Conservation (phyloP, 2,329 filamentous ascomycete genomes). For the Microsporum canis region DNA sequence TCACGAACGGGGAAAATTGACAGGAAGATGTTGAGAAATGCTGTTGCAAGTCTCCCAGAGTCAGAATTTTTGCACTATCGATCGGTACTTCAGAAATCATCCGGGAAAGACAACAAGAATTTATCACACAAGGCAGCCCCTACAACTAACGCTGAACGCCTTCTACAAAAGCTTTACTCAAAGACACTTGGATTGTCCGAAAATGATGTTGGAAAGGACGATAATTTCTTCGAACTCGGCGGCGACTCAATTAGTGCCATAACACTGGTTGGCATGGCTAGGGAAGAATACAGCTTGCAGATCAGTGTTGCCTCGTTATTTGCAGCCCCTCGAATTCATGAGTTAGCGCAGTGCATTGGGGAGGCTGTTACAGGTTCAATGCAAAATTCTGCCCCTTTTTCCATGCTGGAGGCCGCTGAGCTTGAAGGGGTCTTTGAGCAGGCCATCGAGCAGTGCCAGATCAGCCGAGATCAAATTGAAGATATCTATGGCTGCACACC, state of each 20-base stretch:
- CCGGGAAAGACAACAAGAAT: not conserved
- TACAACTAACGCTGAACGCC: not conserved
- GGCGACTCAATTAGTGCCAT: constrained; percentile 11
- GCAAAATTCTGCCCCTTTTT: not conserved
- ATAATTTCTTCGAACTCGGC: constrained; percentile 7
- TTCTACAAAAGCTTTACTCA: not conserved
- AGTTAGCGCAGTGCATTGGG: not conserved
- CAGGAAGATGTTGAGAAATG: constrained; percentile 18
- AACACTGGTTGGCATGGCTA: constrained; percentile 2
- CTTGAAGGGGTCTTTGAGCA: not conserved
- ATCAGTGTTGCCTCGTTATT: constrained; percentile 9
- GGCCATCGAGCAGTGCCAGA: constrained; percentile 7
- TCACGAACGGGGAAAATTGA: constrained; percentile 10
- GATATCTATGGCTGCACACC: constrained; percentile 31
- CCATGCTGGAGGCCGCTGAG: not conserved
- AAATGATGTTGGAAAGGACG: constrained; percentile 4
- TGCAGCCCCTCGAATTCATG: constrained; percentile 18
- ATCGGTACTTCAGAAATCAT: not conserved
- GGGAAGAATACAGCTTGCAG: not conserved
- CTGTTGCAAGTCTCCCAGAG: constrained; percentile 15
- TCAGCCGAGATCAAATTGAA: constrained; percentile 17
- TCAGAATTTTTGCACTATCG: not conserved
- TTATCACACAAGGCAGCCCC: not conserved
- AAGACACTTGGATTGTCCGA: not conserved
- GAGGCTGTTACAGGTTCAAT: not conserved